Conservation (phyloP, 78 protist species). For the Dictyostelium intermedium region DNA sequence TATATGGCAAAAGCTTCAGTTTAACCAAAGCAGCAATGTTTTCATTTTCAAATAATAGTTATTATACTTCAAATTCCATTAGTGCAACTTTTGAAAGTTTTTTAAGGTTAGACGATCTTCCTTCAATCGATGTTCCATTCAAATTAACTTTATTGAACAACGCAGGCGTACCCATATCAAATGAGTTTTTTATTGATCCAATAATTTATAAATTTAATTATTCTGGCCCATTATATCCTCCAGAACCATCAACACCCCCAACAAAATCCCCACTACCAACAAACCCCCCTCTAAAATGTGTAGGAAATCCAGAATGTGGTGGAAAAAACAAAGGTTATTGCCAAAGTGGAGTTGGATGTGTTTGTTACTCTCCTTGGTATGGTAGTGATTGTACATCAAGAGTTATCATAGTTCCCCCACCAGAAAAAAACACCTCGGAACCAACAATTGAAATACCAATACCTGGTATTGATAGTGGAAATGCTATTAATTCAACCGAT, state of each 20-base stretch:
- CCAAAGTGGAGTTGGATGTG: neutral
- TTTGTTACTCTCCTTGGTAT: neutral
- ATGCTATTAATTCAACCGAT: neutral
- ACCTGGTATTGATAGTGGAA: neutral
- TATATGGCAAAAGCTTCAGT: neutral
- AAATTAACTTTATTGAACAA: no score
- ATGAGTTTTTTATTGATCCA: neutral
- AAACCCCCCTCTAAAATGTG: neutral
- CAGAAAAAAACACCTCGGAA: neutral
- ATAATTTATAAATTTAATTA: neutral
- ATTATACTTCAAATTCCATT: neutral
- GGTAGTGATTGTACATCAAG: neutral
- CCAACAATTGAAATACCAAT: neutral
- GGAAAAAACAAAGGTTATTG: conserved; percentile 8
- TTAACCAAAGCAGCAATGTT: neutral
- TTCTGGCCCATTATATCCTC: neutral
- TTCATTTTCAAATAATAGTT: neutral
- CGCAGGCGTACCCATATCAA: neutral
- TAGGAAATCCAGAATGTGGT: conserved; percentile 11
- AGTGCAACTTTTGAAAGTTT: neutral
- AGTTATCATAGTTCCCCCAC: neutral
- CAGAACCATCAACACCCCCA: neutral
- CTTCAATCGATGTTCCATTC: neutral
- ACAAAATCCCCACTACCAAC: neutral
- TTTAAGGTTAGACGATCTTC: neutral